These are phyloP conservation scores for Rubia balearica DNA, from an alignment of 305 asterid species.

Conservation along the genomic window DNA sequence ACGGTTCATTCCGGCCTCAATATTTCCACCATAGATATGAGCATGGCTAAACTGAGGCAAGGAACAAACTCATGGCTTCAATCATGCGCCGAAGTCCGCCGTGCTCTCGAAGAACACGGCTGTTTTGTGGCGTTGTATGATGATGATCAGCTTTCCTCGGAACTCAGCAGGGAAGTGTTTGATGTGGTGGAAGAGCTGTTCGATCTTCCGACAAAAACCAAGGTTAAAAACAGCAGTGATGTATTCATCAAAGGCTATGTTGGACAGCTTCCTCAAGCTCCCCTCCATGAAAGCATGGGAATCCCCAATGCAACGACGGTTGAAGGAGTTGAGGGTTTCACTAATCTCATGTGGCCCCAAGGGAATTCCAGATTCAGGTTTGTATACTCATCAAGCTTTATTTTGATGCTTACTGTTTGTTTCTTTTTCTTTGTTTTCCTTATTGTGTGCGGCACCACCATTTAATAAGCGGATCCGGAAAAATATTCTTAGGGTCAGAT, in stretches of 20 bases:
- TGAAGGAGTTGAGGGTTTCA: slow-evolving; percentile 34
- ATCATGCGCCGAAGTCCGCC: background rate
- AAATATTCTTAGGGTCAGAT: too few relatives aligned
- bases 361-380: slow-evolving; percentile 48
- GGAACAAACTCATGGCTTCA: slow-evolving; percentile 4
- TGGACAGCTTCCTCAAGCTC: slow-evolving; percentile 44
- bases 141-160: slow-evolving; percentile 13
- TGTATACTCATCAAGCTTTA: background rate
- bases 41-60: background rate
- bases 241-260: slow-evolving; percentile 31
- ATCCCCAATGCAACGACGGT: slow-evolving; percentile 35
- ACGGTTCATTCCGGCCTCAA: background rate
- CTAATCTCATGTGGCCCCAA: slow-evolving; percentile 50
- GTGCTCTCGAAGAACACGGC: slow-evolving; percentile 25
- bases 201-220: slow-evolving; percentile 46
- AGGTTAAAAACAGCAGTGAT: slow-evolving; percentile 29
- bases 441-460: too few relatives aligned
- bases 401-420: too few relatives aligned
- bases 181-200: slow-evolving; percentile 32
- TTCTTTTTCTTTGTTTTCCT: too few relatives aligned
- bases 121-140: slow-evolving; percentile 35
- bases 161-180: slow-evolving; percentile 33
- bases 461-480: too few relatives aligned
- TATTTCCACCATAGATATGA: background rate
- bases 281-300: slow-evolving; percentile 57